These are phyloP conservation scores for Nitzschia inconspicua DNA, from an alignment of 108 stramenopile species.

Conservation along the genomic window DNA sequence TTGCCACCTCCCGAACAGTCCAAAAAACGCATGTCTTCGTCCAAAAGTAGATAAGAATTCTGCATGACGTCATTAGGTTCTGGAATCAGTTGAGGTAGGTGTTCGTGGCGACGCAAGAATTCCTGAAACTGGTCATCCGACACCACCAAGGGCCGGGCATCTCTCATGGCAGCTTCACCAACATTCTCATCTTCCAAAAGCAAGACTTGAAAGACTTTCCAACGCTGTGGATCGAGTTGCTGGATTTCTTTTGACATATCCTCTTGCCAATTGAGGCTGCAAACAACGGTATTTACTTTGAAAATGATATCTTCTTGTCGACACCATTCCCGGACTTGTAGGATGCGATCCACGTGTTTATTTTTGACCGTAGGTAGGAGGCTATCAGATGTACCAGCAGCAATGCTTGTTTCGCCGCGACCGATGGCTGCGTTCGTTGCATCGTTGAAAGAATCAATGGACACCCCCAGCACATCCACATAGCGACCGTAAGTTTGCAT, in stretches of 20 bases:
- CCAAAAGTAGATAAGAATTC: conserved; percentile 37
- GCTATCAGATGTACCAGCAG: neutral
- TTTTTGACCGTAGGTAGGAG: conserved; percentile 1
- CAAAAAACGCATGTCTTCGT: conserved; percentile 40
- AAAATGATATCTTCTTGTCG: conserved; percentile 26
- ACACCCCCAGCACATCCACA: conserved; percentile 35
- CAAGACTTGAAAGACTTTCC: conserved; percentile 41
- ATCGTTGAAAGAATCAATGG: conserved; percentile 26
- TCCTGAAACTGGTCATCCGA: conserved; percentile 19
- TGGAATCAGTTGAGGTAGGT: conserved; percentile 19
- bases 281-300: conserved; percentile 50
- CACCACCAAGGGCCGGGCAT: conserved; percentile 23
- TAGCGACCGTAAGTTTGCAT: conserved; percentile 28
- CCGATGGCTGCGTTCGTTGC: conserved; percentile 35
- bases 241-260: conserved; percentile 35
- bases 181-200: conserved; percentile 34
- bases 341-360: conserved; percentile 23
- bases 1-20: conserved; percentile 37
- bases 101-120: conserved; percentile 24
- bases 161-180: conserved; percentile 19
- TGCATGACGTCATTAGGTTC: conserved; percentile 45
- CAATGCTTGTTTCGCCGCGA: conserved; percentile 23
- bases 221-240: conserved; percentile 31
- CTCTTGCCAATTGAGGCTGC: conserved; percentile 30
- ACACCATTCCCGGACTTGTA: conserved; percentile 29